A percentile compares a stretch with the other conserved stretches of the same genome.
These are phyloP conservation scores for Macaranga tanarius DNA, from an alignment of 441 rosid species.

Conservation along the genomic window DNA sequence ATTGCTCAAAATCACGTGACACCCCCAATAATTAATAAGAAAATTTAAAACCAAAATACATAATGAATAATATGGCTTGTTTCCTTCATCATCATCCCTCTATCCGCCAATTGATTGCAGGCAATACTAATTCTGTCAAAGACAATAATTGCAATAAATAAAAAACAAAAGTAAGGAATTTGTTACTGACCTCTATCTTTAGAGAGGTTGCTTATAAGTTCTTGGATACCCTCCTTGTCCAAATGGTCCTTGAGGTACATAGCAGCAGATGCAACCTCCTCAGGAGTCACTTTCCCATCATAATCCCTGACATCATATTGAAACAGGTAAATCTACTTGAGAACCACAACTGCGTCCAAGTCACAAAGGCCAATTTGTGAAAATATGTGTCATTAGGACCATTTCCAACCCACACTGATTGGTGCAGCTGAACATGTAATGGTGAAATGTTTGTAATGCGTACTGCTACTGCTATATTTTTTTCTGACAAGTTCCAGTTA, in stretches of 20 bases:
- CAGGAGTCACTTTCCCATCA: slow-evolving; percentile 89
- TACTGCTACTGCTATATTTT: neutral
- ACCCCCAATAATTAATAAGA: neutral
- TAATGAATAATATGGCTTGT: neutral
- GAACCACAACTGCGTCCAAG: neutral
- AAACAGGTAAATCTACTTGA: slow-evolving; percentile 12
- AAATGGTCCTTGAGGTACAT: slow-evolving; percentile 73
- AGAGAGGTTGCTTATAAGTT: slow-evolving; percentile 76
- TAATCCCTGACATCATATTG: slow-evolving; percentile 58
- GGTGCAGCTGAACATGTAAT: too few relatives aligned
- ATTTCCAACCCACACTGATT: neutral
- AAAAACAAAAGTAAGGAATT: neutral
- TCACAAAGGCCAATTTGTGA: slow-evolving; percentile 4
- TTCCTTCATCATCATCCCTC: neutral
- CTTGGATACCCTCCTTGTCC: slow-evolving; percentile 81
- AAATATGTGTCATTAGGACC: neutral
- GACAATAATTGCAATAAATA: neutral
- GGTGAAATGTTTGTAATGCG: too few relatives aligned
- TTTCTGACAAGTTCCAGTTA: slow-evolving; percentile 1
- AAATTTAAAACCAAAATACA: neutral
- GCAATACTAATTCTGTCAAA: neutral
- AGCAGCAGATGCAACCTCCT: slow-evolving; percentile 87
- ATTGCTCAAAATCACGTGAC: too few relatives aligned
- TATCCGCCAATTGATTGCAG: neutral
- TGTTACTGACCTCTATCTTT: slow-evolving; percentile 67